Base-by-base conservation (phyloP, 176 grass and related monocot species). In the Echinochloa phyllopogon region DNA sequence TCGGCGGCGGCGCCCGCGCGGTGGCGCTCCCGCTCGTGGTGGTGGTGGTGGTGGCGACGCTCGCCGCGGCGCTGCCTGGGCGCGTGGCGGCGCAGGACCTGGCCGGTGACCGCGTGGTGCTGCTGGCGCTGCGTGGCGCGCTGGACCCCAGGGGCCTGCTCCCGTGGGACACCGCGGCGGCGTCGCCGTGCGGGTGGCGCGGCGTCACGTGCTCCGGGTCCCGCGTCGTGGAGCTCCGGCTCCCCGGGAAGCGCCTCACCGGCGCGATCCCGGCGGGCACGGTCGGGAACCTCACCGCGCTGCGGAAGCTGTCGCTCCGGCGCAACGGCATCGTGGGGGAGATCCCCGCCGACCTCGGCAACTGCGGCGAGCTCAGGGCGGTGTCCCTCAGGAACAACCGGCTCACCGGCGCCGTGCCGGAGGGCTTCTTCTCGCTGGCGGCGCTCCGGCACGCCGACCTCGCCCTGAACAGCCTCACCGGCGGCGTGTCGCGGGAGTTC, bases 241-340 rank as follows among this genome's bases (percentile, higher is more conserved):
- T 98, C 0, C 89, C 91, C 6, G 93, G 62, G 4, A 77, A 84
- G 40, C 15, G 62, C 1, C 88, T 98, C 6, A 0, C 1, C 1
- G 91, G 93, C 1, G 6, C 52, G 69, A 77, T 98, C 3, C 95
- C 95, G 1, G 25, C 6, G 1, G 89, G 83, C 20, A 87, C 92
- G 15, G n/a, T 98, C 6, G 95, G 93, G 4, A 98, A 93, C 76
- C 95, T 98, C 20, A 98, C 95, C 14, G 91, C 89, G 8, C 89
- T 98, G 56, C 56, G 10, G 69, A 52, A 56, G 27, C 89, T 98
- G 10, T 95, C 91, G 38, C 89, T 98, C 44, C 90, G 95, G 38
- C 68, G 76, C 78, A 98, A 98, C 84, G 55, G 12, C 47, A 84
- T 98, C 62, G 74, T 72, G 23, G 95, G 93, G 13, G 51, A 10